Evolutionary conservation across 805 yeast species (phyloP).

Genomic region (Candida coleopterorum): DNA sequence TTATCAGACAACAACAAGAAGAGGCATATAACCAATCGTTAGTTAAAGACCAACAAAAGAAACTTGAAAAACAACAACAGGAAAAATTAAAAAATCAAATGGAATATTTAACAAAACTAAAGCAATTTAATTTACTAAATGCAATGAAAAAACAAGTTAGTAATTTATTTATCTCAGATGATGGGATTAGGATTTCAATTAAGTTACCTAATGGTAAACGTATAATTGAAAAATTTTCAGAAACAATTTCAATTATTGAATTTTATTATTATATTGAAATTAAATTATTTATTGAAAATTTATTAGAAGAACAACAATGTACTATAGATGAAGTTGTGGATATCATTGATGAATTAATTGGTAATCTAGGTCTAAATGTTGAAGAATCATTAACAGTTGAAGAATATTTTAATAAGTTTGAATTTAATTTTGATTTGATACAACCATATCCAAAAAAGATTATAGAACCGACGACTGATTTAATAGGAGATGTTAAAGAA

Average conservation of each 20-base stretch:
- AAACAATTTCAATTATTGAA: constrained; percentile 38
- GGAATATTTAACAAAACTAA: constrained; percentile 9
- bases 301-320: constrained; percentile 5
- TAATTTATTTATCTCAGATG: constrained; percentile 1
- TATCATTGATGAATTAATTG: constrained; percentile 10
- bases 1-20: constrained; percentile 39
- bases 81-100: constrained; percentile 11
- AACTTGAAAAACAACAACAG: constrained; percentile 35
- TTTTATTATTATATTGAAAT: constrained; percentile 49
- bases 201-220: constrained; percentile 52
- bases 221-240: constrained; percentile 40
- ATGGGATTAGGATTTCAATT: constrained; percentile 38
- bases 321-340: constrained; percentile 1
- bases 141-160: background rate
- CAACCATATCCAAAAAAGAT: constrained; percentile 40
- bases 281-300: constrained; percentile 20
- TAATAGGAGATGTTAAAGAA: constrained; percentile 16
- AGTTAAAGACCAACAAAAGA: constrained; percentile 50
- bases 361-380: constrained; percentile 7
- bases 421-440: constrained; percentile 33
- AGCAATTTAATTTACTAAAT: constrained; percentile 8
- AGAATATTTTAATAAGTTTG: constrained; percentile 22
- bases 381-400: constrained; percentile 10
- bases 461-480: constrained; percentile 10
- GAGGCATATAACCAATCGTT: constrained; percentile 38